Conservation (phyloP, 2,329 filamentous ascomycete species). For the Epichloe amarillans region DNA sequence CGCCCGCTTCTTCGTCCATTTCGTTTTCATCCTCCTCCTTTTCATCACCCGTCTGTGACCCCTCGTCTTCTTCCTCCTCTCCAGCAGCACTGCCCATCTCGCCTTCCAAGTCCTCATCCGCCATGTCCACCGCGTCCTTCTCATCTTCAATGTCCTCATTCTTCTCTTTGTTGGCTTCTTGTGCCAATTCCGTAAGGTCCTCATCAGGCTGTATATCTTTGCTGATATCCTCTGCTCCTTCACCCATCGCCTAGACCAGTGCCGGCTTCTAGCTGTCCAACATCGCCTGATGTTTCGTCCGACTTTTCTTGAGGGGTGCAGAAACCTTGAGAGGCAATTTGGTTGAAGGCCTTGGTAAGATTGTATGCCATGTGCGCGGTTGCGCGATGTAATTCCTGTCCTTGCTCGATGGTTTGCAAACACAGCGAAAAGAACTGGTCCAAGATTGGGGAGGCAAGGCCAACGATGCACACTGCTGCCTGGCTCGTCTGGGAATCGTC, state of each 20-base stretch:
- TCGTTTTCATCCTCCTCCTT: conserved; percentile 56
- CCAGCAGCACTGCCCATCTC: conserved; percentile 56
- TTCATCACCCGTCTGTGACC: conserved; percentile 47
- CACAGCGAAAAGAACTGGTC: conserved; percentile 57
- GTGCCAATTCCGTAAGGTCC: conserved; percentile 79
- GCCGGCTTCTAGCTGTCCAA: conserved; percentile 74
- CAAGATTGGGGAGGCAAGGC: conserved; percentile 49
- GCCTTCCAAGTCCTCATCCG: conserved; percentile 81
- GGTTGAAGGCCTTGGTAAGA: conserved; percentile 63
- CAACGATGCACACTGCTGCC: conserved; percentile 19
- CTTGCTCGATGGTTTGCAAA: conserved; percentile 41
- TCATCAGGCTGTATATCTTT: conserved; percentile 93
- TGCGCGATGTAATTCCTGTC: conserved; percentile 52
- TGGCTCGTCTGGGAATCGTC: conserved; percentile 13
- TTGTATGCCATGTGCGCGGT: conserved; percentile 63
- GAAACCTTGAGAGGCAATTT: conserved; percentile 75
- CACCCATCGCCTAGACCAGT: conserved; percentile 91
- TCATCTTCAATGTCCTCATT: conserved; percentile 60
- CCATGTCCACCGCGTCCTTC: conserved; percentile 83
- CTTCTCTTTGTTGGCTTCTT: conserved; percentile 60
- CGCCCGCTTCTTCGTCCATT: conserved; percentile 80
- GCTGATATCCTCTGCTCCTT: conserved; percentile 93
- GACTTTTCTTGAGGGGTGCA: conserved; percentile 78
- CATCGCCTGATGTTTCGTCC: conserved; percentile 53
- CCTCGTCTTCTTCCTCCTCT: conserved; percentile 46